These are phyloP conservation scores for Penicillium sumatraense DNA, from an alignment of 2,329 filamentous ascomycete species.

Conservation along the genomic window DNA sequence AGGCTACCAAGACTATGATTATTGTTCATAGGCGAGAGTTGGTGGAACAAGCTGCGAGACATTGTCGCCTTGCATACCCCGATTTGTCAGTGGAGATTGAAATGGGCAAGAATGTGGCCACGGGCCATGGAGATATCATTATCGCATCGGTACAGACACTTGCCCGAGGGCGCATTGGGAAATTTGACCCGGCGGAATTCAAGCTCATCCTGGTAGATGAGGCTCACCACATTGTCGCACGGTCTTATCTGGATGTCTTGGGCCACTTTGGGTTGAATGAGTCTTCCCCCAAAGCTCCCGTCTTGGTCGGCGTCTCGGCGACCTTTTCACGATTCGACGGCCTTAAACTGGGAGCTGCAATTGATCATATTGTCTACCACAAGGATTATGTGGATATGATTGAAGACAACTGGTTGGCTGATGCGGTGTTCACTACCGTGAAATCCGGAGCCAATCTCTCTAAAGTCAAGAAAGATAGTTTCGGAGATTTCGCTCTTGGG, in stretches of 20 bases:
- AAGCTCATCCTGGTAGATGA: constrained; percentile 95
- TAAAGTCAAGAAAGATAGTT: constrained; percentile 64
- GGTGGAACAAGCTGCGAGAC: constrained; percentile 87
- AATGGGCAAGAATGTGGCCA: constrained; percentile 79
- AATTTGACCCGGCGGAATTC: constrained; percentile 78
- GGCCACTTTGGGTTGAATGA: constrained; percentile 76
- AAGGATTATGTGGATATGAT: constrained; percentile 84
- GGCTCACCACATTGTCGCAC: constrained; percentile 92
- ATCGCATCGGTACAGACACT: constrained; percentile 89
- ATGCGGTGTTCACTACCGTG: constrained; percentile 94
- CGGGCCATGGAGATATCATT: constrained; percentile 86
- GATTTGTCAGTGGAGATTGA: constrained; percentile 83
- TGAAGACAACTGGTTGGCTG: constrained; percentile 85
- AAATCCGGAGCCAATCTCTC: constrained; percentile 80
- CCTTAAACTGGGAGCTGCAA: constrained; percentile 76
- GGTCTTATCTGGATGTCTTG: constrained; percentile 74
- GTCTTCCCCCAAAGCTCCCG: constrained; percentile 57
- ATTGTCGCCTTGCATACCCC: constrained; percentile 82
- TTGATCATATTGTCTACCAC: constrained; percentile 96
- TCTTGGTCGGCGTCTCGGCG: constrained; percentile 88
- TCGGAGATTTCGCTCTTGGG: constrained; percentile 77
- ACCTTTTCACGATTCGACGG: constrained; percentile 82
- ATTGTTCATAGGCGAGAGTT: constrained; percentile 91
- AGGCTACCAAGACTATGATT: constrained; percentile 80
- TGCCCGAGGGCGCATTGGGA: constrained; percentile 74